A percentile compares a stretch with the other conserved stretches of the same genome.
Conservation (phyloP, 345 rosid genomes). For the Brassica nigra region DNA sequence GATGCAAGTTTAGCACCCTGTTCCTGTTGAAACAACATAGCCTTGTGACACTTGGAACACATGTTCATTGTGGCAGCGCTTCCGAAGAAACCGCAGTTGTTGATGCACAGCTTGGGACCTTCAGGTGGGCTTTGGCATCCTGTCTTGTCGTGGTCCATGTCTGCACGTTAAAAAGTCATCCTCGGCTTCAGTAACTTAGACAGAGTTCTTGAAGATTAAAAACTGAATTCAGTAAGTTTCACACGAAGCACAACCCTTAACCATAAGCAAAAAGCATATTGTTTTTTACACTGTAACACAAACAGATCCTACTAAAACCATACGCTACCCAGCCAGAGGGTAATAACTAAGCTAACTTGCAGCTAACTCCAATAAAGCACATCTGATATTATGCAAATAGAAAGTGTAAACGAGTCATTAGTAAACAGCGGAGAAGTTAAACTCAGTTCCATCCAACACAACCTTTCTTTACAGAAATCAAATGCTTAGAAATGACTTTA, state of each 20-base stretch:
- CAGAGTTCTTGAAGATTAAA: background rate
- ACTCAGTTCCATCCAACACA: background rate
- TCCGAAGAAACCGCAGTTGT: conserved; percentile 93
- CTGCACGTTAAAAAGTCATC: conserved; percentile 31
- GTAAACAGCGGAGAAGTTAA: background rate
- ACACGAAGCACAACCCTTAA: background rate
- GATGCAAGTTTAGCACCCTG: conserved; percentile 70
- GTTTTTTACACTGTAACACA: background rate
- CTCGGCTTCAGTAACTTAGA: background rate
- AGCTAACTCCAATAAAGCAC: background rate
- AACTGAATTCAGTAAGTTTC: too few relatives aligned
- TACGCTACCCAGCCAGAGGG: background rate
- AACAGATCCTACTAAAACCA: background rate
- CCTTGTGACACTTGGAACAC: conserved; percentile 97
- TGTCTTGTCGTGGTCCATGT: conserved; percentile 89
- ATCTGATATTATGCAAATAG: background rate
- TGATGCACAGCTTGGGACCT: conserved; percentile 70
- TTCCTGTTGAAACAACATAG: conserved; percentile 63
- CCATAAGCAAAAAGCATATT: background rate
- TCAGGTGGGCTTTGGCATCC: conserved; percentile 92
- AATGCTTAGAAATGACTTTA: background rate
- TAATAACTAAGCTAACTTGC: background rate
- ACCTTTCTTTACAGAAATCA: background rate
- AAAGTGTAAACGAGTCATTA: background rate
- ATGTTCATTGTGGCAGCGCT: conserved; percentile 90